phyloP scores from a whole-genome alignment of 2,329 filamentous ascomycete genomes.

The Fusarium pilosicola region DNA sequence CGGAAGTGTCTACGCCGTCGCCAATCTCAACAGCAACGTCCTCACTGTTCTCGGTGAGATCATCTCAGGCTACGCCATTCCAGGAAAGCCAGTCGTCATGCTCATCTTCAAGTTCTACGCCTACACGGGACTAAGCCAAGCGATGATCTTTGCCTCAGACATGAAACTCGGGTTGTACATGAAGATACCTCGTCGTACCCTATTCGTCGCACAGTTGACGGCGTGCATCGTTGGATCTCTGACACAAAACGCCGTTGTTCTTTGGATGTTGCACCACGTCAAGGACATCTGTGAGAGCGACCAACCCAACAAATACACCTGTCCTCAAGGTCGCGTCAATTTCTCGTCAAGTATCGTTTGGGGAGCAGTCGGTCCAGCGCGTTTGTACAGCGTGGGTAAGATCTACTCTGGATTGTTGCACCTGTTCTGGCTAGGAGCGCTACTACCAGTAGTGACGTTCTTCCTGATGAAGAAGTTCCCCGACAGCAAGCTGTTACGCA shows the following conservation, averaged over 20 bases:
- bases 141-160: not conserved
- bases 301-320: not conserved
- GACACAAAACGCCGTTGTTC: not conserved
- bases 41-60: not conserved
- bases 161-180: slow-evolving; percentile 6
- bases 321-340: not conserved
- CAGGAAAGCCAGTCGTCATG: not conserved
- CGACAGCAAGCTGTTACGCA: not conserved
- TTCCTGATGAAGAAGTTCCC: not conserved
- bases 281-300: not conserved
- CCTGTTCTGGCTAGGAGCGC: not conserved
- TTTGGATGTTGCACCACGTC: not conserved
- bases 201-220: not conserved
- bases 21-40: not conserved
- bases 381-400: not conserved
- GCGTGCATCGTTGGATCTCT: not conserved
- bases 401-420: not conserved
- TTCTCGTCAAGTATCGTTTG: not conserved
- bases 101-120: slow-evolving; percentile 7
- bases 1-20: not conserved
- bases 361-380: not conserved
- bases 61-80: not conserved
- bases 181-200: not conserved
- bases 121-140: not conserved
- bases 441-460: not conserved